Evolutionary conservation across 2,329 filamentous ascomycete species (phyloP).

Genomic region (Fusarium sororula): DNA sequence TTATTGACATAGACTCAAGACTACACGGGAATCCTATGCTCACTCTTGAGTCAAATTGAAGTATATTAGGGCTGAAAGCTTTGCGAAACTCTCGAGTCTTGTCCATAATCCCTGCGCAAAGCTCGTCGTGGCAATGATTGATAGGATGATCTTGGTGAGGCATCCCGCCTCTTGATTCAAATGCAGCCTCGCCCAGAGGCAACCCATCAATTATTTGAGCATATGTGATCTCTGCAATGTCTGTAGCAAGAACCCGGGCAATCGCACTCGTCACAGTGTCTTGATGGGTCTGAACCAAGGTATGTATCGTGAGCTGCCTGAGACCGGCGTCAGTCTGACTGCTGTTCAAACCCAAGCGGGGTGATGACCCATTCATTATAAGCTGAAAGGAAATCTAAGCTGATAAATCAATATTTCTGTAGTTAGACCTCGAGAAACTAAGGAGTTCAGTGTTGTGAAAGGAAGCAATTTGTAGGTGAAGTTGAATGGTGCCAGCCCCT

Average conservation of each 20-base stretch:
- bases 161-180: not conserved
- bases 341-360: fast-evolving
- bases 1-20: not conserved
- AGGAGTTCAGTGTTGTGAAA: not conserved
- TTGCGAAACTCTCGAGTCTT: constrained; percentile 17
- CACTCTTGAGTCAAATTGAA: constrained; percentile 20
- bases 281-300: not conserved
- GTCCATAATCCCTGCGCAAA: constrained; percentile 32
- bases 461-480: no score
- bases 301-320: not conserved
- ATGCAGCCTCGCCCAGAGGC: constrained; percentile 1
- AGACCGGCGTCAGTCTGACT: not conserved
- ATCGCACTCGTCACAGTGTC: constrained; percentile 1
- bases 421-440: fast-evolving
- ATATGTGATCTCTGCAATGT: constrained; percentile 24
- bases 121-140: constrained; percentile 22
- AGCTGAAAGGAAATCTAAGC: not conserved
- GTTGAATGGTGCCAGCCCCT: not conserved
- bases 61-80: no score
- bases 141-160: constrained; percentile 18
- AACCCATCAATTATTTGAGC: constrained; percentile 41
- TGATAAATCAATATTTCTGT: not conserved
- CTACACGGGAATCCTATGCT: not conserved
- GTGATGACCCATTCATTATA: no score
- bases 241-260: constrained; percentile 12